Evolutionary conservation across 345 rosid species (phyloP), one percentile per base, ranked within the genome.

Genomic region (Brassica cretica): DNA sequence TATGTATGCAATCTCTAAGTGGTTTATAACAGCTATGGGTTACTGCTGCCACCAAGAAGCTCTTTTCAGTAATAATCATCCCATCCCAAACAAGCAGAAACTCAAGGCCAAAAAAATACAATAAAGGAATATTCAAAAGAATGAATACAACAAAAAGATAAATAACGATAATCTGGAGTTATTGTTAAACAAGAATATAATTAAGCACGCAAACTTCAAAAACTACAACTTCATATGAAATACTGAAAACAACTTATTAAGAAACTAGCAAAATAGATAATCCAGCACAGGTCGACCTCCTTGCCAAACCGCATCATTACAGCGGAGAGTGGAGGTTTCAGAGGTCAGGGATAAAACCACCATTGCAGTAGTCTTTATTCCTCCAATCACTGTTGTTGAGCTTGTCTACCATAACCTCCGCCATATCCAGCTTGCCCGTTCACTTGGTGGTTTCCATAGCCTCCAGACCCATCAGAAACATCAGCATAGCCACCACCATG

Each of bases 391-490:
- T 92, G 92, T 73, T 92, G 94, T 75, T 92, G 97, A 56, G 85
- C 87, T 86, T 92, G 95, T 69, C 89, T 82, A 76, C 86, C 89
- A 78, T 93, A 93, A 18, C 88, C 92, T 75, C 87, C 89, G 14
- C 89, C 93, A 78, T 90, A 93, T 21, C 90, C 90, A 77, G 77
- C 86, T 80, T 85, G 97, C 27, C 84, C 91, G 76, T 89, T 89
- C 76, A 88, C 91, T 77, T 88, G 89, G 79, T 80, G 93, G 72
- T 77, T 75, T 41, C 90, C 91, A 78, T 93, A 93, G 68, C 83
- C 86, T 76, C 89, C 93, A 74, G 97, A 84, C 53, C 79, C 86
- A 84, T 89, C 97, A 51, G 97, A 78, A 15, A 88, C 88, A 82
- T 80, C 93, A 71, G 90, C 94, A 82, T 92, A 90, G 77, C 84